Conservation (phyloP, 768 basidiomycete species). For the Rhodotorula taiwanensis region DNA sequence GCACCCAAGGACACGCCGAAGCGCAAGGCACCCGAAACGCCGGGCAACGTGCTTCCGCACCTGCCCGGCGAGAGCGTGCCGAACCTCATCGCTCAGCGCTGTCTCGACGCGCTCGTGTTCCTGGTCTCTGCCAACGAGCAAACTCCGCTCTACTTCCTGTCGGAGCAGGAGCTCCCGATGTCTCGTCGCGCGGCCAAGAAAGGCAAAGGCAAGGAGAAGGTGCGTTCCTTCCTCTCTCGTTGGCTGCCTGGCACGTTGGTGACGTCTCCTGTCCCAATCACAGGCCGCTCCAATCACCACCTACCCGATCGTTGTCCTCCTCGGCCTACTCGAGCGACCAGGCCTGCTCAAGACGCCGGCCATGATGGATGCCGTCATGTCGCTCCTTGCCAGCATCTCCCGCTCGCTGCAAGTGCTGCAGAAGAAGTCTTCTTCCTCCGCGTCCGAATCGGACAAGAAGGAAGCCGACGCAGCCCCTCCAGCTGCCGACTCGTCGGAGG, state of each 20-base stretch:
- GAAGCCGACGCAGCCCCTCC: too few species aligned
- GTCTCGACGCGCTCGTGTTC: slow-evolving; percentile 79
- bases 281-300: slow-evolving; percentile 27
- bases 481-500: too few species aligned
- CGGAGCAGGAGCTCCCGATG: slow-evolving; percentile 83
- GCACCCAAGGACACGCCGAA: slow-evolving; percentile 44
- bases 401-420: slow-evolving; percentile 62
- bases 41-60: slow-evolving; percentile 50
- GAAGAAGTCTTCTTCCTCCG: too few species aligned
- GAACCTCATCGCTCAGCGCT: slow-evolving; percentile 86
- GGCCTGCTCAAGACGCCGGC: slow-evolving; percentile 76
- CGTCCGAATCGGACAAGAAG: too few species aligned
- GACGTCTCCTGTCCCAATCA: background rate
- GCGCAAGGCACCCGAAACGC: slow-evolving; percentile 47
- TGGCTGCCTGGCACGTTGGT: background rate
- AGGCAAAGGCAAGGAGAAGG: slow-evolving; percentile 86
- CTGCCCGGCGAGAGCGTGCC: slow-evolving; percentile 69
- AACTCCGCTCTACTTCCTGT: slow-evolving; percentile 87
- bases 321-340: slow-evolving; percentile 79
- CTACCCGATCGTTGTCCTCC: slow-evolving; percentile 65
- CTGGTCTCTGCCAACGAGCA: slow-evolving; percentile 78
- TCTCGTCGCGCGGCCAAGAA: slow-evolving; percentile 52
- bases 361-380: slow-evolving; percentile 87
- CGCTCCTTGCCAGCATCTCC: slow-evolving; percentile 78
- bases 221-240: background rate